Evolutionary conservation across 805 yeast species (phyloP).

Genomic region (Lipomyces kockii): DNA sequence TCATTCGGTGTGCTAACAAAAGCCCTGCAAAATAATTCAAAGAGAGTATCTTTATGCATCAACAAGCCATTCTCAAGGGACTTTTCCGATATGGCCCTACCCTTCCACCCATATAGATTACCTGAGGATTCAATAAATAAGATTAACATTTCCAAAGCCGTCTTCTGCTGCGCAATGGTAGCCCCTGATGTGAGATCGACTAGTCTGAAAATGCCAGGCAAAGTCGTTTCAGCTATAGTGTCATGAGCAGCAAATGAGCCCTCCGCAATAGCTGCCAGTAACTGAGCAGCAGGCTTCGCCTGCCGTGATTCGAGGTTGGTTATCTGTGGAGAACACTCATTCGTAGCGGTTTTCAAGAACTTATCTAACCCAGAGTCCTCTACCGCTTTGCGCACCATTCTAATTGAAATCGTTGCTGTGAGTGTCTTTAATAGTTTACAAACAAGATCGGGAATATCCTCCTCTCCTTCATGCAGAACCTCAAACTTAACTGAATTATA

Average conservation of each 20-base stretch:
- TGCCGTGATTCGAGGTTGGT: slow-evolving; percentile 57
- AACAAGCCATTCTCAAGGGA: slow-evolving; percentile 48
- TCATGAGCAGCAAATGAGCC: slow-evolving; percentile 56
- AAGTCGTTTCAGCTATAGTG: slow-evolving; percentile 47
- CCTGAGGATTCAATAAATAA: slow-evolving; percentile 59
- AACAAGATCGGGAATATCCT: slow-evolving; percentile 49
- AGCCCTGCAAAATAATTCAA: slow-evolving; percentile 69
- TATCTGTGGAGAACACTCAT: slow-evolving; percentile 57
- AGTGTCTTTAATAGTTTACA: slow-evolving; percentile 54
- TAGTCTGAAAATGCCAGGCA: slow-evolving; percentile 52
- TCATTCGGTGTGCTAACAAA: slow-evolving; percentile 67
- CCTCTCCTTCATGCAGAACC: slow-evolving; percentile 77
- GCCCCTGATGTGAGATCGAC: slow-evolving; percentile 42
- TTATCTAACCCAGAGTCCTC: slow-evolving; percentile 45
- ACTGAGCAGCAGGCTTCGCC: slow-evolving; percentile 63
- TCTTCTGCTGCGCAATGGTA: slow-evolving; percentile 58
- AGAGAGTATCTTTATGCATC: slow-evolving; percentile 64
- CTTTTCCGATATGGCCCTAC: slow-evolving; percentile 12
- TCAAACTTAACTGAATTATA: slow-evolving; percentile 93
- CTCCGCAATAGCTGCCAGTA: slow-evolving; percentile 61
- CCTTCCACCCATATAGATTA: slow-evolving; percentile 50
- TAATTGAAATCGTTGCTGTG: slow-evolving; percentile 42
- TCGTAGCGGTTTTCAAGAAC: slow-evolving; percentile 47
- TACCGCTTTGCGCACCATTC: slow-evolving; percentile 42
- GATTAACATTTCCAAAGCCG: slow-evolving; percentile 62